phyloP scores from a whole-genome alignment of 306 rosid genomes.

The Cucumis cinereus region DNA sequence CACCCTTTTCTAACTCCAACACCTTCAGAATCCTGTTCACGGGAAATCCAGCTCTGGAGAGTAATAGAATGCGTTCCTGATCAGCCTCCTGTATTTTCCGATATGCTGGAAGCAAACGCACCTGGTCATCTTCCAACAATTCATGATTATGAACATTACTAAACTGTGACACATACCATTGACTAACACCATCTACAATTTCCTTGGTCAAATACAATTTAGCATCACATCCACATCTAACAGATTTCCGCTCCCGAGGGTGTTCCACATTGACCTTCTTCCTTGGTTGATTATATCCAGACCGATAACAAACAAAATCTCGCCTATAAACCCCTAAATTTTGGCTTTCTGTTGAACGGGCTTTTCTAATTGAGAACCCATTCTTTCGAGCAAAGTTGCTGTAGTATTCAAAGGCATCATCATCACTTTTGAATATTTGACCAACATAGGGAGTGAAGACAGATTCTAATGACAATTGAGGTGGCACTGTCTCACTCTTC shows the following conservation, averaged over 20 bases:
- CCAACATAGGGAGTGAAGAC: conserved; percentile 65
- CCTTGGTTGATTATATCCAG: conserved; percentile 61
- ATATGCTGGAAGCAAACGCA: conserved; percentile 60
- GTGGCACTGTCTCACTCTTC: conserved; percentile 22
- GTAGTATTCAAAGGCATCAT: conserved; percentile 54
- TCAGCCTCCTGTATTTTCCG: conserved; percentile 52
- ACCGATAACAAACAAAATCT: conserved; percentile 59
- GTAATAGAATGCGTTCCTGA: conserved; percentile 49
- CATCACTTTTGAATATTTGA: conserved; percentile 48
- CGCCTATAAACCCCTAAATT: conserved; percentile 50
- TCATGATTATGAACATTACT: conserved; percentile 62
- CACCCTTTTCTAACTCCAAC: conserved; percentile 53
- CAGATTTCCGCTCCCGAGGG: conserved; percentile 59
- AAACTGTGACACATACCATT: conserved; percentile 58
- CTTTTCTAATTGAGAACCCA: conserved; percentile 60
- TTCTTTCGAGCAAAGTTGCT: conserved; percentile 52
- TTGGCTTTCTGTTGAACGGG: conserved; percentile 63
- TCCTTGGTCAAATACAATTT: conserved; percentile 59
- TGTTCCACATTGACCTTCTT: conserved; percentile 59
- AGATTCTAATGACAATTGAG: conserved; percentile 28
- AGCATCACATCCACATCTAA: conserved; percentile 65
- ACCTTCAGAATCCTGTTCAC: conserved; percentile 52
- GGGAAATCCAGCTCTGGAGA: conserved; percentile 61
- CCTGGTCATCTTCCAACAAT: conserved; percentile 62
- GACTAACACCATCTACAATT: conserved; percentile 37